These are phyloP conservation scores for Mycena indigotica DNA, from an alignment of 768 basidiomycete species.

Conservation along the genomic window DNA sequence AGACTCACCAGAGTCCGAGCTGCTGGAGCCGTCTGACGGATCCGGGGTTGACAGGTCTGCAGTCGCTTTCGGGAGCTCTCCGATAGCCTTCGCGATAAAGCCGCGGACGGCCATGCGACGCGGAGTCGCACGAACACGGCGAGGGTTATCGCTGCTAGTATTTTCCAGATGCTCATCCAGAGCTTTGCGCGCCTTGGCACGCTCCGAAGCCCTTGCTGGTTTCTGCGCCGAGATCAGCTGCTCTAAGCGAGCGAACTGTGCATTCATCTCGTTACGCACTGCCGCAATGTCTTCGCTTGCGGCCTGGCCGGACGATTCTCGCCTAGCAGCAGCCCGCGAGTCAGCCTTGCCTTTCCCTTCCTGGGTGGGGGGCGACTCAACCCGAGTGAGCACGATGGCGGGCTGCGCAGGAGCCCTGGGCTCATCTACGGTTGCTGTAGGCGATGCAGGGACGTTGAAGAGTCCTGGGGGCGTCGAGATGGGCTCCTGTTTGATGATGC, in stretches of 20 bases:
- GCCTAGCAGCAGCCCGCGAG: too few species aligned
- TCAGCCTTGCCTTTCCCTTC: neutral
- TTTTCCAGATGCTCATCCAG: neutral
- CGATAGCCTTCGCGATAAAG: constrained; percentile 10
- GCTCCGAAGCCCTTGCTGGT: neutral
- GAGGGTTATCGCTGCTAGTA: neutral
- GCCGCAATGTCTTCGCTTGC: neutral
- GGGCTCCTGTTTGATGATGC: constrained; percentile 1
- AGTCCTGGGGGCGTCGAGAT: neutral
- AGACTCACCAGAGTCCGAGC: neutral
- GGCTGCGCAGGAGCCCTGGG: too few species aligned
- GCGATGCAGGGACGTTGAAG: neutral
- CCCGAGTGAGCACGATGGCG: neutral
- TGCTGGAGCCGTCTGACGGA: neutral
- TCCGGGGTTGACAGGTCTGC: neutral
- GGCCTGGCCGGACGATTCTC: constrained; percentile 18
- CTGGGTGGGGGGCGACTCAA: neutral
- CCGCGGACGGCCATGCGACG: neutral
- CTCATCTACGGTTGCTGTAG: neutral
- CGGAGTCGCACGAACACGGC: neutral
- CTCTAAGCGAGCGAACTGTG: constrained; percentile 1
- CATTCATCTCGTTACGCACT: neutral
- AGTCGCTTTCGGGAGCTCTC: neutral
- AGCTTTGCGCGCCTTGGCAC: neutral
- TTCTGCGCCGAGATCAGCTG: neutral